Evolutionary conservation across 306 rosid species (phyloP), one percentile per base, ranked within the genome.

Genomic region (Begonia loranthoides): DNA sequence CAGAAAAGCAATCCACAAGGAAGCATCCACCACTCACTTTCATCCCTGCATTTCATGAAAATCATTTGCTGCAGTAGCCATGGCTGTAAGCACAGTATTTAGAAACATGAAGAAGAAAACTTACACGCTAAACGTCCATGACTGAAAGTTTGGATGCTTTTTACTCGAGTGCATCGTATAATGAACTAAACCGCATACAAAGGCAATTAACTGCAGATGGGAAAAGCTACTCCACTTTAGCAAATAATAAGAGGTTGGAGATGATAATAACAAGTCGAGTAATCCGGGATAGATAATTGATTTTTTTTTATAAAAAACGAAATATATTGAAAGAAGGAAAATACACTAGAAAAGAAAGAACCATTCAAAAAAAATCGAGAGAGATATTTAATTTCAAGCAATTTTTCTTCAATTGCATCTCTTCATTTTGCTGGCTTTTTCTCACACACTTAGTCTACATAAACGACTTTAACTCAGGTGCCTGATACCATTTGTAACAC

Each of bases 21-120:
- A 72, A 86, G 95, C 75, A 90, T 72, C 99, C 99, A 90, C 95
- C 99, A 90, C 65, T 82, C 99, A 66, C 92, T 90, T 72, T 76
- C 99, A 71, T 90, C 95, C 95, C 99, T 87, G 85, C 70, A 58
- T 59, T 68, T 21, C 34, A 59, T 2, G 36, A 28, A 28, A 28
- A 28, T 7, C 36, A 28, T 28, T 28, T 28, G 36, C 36, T 5
- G 5, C 36, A 28, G 36, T 28, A 4, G 36, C 36, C 36, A 28
- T 4, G 36, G 36, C 36, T 28, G 36, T 28, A 28, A 28, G 36
- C 36, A 28, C 9, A 4, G 36, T 7, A 28, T 43, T 43, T 12
- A 50, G 43, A 3, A 21, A 21, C 22, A 41, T 7, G 39, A 53
- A 17, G 24, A 50, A 14, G 41, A 43, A 38, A 8, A 66, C 95